phyloP scores from a whole-genome alignment of 2,329 filamentous ascomycete species.

The Periconia sp. region DNA sequence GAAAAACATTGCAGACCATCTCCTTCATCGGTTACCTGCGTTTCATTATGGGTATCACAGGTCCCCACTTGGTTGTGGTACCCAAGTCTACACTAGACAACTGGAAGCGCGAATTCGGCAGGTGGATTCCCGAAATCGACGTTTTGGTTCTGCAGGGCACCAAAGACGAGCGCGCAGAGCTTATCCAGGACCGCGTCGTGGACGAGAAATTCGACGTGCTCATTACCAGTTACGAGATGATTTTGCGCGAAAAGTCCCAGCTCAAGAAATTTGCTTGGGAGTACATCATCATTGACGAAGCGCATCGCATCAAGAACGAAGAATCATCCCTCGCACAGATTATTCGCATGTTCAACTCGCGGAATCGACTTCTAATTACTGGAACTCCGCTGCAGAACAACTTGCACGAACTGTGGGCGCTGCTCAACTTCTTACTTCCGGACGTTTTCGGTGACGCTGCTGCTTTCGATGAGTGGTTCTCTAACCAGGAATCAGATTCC shows the following conservation, averaged over 20 bases:
- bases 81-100: constrained; percentile 98
- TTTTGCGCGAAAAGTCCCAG: constrained; percentile 89
- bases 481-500: constrained; percentile 83
- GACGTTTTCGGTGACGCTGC: constrained; percentile 97
- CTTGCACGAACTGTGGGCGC: constrained; percentile 93
- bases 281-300: constrained; percentile 98
- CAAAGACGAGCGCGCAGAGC: constrained; percentile 84
- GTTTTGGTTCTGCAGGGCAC: constrained; percentile 91
- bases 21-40: constrained; percentile 93
- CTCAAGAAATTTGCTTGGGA: constrained; percentile 99
- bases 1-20: constrained; percentile 97
- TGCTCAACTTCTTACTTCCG: constrained; percentile 95
- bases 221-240: constrained; percentile 99
- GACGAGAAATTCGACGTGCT: constrained; percentile 97
- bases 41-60: constrained; percentile 84
- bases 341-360: constrained; percentile 92
- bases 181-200: constrained; percentile 89
- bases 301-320: constrained; percentile 99
- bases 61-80: constrained; percentile 87
- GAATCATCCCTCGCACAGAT: constrained; percentile 96
- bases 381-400: constrained; percentile 98
- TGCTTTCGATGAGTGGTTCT: constrained; percentile 98
- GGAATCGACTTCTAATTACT: constrained; percentile 92
- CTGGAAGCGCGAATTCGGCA: constrained; percentile 92
- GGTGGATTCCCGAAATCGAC: constrained; percentile 94